Conservation (phyloP, 176 grass and related monocot species). For the Oryza glumipatula region DNA sequence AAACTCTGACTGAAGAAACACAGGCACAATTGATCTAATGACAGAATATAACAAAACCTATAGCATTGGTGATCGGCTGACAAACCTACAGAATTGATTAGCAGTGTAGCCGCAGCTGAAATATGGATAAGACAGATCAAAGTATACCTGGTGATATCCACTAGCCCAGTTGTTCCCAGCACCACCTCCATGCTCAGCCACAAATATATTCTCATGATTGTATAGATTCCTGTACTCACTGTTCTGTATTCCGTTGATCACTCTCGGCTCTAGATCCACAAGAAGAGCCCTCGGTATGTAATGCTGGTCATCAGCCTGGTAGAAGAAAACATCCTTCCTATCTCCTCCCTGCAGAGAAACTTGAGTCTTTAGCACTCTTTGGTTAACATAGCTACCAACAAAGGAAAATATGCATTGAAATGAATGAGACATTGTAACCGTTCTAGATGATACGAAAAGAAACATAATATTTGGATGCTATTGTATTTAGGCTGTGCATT, state of each 20-base stretch:
- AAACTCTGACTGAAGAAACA: not conserved
- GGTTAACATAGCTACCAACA: constrained; percentile 21
- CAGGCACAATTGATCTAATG: too few species aligned
- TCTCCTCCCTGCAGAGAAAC: constrained; percentile 83
- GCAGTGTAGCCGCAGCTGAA: not conserved
- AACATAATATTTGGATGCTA: not conserved
- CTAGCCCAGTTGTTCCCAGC: constrained; percentile 99
- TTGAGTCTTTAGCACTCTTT: not conserved
- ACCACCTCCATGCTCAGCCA: constrained; percentile 97
- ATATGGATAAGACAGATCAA: not conserved
- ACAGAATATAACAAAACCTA: not conserved
- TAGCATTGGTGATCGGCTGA: not conserved
- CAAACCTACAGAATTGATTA: not conserved
- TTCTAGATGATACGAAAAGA: not conserved
- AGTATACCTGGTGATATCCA: constrained; percentile 89
- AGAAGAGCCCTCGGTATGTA: constrained; percentile 97
- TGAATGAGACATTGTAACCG: not conserved
- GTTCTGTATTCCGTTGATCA: constrained; percentile 96
- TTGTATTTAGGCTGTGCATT: not conserved
- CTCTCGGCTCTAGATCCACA: constrained; percentile 95
- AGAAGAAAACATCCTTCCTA: constrained; percentile 99
- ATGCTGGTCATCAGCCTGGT: constrained; percentile 99
- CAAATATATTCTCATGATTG: constrained; percentile 97
- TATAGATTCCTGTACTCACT: constrained; percentile 97
- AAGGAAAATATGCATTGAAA: not conserved